A percentile compares a stretch with the other conserved stretches of the same genome.
phyloP scores from a whole-genome alignment of 2,329 filamentous ascomycete species.

The Ophiostoma populinum region DNA sequence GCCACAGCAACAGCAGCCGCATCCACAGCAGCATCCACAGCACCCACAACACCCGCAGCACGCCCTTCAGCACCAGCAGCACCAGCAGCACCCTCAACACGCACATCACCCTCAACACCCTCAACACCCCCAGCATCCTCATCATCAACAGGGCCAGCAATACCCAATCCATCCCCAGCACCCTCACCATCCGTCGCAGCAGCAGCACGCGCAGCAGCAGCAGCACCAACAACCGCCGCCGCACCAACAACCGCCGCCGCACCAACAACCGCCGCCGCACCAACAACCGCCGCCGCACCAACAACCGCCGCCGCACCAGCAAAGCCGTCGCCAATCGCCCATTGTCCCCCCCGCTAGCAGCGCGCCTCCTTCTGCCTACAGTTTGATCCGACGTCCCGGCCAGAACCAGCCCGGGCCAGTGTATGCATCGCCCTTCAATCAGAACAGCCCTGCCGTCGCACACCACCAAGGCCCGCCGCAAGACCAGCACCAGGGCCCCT shows the following conservation, averaged over 20 bases:
- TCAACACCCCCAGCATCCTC: background rate
- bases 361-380: background rate
- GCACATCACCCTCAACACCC: background rate
- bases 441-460: conserved; percentile 1
- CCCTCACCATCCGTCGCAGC: background rate
- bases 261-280: background rate
- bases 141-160: background rate
- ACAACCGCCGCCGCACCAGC: background rate
- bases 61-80: background rate
- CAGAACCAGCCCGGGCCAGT: background rate
- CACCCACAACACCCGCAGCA: background rate
- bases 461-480: background rate
- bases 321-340: background rate
- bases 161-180: background rate
- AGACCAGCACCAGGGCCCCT: background rate
- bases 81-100: background rate
- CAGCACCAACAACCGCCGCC: background rate
- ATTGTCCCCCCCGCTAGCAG: background rate
- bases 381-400: background rate
- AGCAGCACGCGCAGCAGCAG: background rate
- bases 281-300: background rate
- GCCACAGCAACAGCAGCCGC: conserved; percentile 16
- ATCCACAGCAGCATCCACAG: conserved; percentile 7
- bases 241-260: background rate
- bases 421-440: background rate